Conservation (phyloP, 768 basidiomycete genomes). For the Polyporus arcularius region DNA sequence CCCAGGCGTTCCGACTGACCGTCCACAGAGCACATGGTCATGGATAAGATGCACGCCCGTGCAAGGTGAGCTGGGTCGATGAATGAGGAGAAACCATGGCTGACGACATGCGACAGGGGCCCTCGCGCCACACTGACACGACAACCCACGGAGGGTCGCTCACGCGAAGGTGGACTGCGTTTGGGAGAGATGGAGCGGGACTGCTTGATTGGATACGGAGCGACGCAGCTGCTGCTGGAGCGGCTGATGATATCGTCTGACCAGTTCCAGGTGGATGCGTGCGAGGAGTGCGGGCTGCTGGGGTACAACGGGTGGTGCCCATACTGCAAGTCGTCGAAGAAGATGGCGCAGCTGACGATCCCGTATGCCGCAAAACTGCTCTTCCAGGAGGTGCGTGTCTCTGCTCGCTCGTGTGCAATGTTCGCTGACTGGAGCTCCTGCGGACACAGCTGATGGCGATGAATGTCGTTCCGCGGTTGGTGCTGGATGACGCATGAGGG, state of each 20-base stretch:
- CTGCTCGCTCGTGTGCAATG: background rate
- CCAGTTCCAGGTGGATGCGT: constrained; percentile 96
- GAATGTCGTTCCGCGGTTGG: constrained; percentile 27
- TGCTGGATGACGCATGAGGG: constrained; percentile 26
- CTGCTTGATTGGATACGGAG: constrained; percentile 98
- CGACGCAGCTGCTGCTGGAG: constrained; percentile 93
- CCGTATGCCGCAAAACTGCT: constrained; percentile 94
- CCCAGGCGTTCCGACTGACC: background rate
- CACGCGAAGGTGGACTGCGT: constrained; percentile 94
- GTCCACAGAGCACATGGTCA: constrained; percentile 89
- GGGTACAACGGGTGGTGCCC: constrained; percentile 96
- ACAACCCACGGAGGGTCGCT: constrained; percentile 98
- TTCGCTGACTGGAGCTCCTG: background rate
- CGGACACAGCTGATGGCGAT: constrained; percentile 24
- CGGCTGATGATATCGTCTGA: constrained; percentile 99
- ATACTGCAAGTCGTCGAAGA: constrained; percentile 97
- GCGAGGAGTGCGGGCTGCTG: constrained; percentile 91
- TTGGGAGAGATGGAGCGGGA: constrained; percentile 99
- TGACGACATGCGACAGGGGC: constrained; percentile 52
- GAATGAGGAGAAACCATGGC: background rate
- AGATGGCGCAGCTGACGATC: constrained; percentile 92
- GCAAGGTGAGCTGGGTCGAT: constrained; percentile 62
- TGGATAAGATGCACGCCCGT: constrained; percentile 99
- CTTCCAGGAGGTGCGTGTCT: constrained; percentile 76
- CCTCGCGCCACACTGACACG: constrained; percentile 95